phyloP scores from a whole-genome alignment of 2,329 filamentous ascomycete genomes.

The Sporothrix humicola region DNA sequence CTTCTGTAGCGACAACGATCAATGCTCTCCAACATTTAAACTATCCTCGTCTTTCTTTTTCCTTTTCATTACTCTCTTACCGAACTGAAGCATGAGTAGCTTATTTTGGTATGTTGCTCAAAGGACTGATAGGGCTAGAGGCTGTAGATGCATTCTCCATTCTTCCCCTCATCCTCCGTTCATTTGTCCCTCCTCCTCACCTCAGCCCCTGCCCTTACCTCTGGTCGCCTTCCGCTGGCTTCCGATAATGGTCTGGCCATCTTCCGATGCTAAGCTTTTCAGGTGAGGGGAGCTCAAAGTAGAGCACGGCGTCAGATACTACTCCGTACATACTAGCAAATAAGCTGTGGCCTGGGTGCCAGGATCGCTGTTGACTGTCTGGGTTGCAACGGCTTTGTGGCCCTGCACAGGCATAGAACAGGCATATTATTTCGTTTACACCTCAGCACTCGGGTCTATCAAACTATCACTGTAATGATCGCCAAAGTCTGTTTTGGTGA shows the following conservation, averaged over 20 bases:
- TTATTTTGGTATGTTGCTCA: no score
- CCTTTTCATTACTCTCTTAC: no score
- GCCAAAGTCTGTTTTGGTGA: constrained; percentile 5
- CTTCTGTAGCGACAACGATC: no score
- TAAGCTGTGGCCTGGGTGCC: not conserved
- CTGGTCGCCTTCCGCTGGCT: not conserved
- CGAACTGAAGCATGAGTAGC: no score
- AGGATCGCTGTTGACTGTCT: not conserved
- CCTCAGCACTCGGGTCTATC: not conserved
- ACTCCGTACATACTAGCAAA: no score
- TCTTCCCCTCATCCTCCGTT: not conserved
- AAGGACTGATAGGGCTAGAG: no score
- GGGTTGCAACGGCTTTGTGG: not conserved
- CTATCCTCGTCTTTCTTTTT: no score
- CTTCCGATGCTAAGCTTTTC: constrained; percentile 16
- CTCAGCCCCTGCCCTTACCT: constrained; percentile 12
- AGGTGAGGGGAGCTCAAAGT: not conserved
- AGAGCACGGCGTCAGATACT: no score
- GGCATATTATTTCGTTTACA: not conserved
- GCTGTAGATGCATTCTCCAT: not conserved
- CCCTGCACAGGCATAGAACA: not conserved
- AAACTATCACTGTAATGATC: not conserved
- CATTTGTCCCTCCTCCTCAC: not conserved
- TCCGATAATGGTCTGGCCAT: no score
- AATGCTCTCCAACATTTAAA: no score